These are phyloP conservation scores for Mortierella antarctica DNA, from an alignment of 192 early-diverging fungal species.

Conservation along the genomic window DNA sequence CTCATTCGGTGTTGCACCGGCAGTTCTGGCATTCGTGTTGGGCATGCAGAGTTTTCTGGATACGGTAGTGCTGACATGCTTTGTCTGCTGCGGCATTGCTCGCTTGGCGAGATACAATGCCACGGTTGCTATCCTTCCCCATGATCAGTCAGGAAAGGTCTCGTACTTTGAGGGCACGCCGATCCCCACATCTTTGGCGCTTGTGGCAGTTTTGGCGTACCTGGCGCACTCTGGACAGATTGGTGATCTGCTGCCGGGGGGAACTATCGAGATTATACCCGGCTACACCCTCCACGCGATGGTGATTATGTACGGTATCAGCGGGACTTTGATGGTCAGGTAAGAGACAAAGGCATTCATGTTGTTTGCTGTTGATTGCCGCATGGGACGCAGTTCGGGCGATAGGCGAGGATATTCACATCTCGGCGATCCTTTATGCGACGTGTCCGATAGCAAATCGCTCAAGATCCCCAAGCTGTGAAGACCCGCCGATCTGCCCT, in stretches of 20 bases:
- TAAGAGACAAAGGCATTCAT: slow-evolving; percentile 39
- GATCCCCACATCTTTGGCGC: slow-evolving; percentile 81
- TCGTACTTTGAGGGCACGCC: slow-evolving; percentile 91
- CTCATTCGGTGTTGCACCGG: slow-evolving; percentile 84
- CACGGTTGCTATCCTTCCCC: slow-evolving; percentile 81
- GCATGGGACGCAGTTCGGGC: neutral
- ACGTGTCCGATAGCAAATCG: slow-evolving; percentile 31
- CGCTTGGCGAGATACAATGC: slow-evolving; percentile 91
- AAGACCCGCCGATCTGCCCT: neutral
- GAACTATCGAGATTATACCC: slow-evolving; percentile 62
- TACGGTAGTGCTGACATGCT: slow-evolving; percentile 79
- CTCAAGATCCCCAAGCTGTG: slow-evolving; percentile 49
- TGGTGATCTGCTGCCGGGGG: slow-evolving; percentile 71
- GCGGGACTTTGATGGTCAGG: slow-evolving; percentile 87
- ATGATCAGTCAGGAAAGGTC: slow-evolving; percentile 82
- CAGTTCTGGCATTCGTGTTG: slow-evolving; percentile 83
- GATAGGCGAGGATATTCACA: too few species aligned
- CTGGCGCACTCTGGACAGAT: slow-evolving; percentile 60
- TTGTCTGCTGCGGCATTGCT: slow-evolving; percentile 88
- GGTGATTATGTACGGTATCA: slow-evolving; percentile 78
- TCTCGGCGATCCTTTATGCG: neutral
- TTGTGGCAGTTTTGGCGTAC: slow-evolving; percentile 76
- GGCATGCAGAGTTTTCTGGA: slow-evolving; percentile 89
- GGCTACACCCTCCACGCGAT: slow-evolving; percentile 86
- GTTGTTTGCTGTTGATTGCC: neutral